Conservation (phyloP, 1,284 basidiomycete species). For the Irpex sp. region DNA sequence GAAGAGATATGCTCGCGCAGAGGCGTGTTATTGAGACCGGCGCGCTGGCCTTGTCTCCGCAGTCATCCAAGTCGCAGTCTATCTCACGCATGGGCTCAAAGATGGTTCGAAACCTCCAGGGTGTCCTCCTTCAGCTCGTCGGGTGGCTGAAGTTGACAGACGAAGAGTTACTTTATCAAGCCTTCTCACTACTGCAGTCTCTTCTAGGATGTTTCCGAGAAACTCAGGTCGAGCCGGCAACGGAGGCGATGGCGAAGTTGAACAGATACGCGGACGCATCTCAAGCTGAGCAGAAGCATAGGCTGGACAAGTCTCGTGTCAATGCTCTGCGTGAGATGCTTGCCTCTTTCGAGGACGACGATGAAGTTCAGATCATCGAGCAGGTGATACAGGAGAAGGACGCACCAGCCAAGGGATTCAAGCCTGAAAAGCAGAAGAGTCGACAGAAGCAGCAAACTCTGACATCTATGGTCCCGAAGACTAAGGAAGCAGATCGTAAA, state of each 20-base stretch:
- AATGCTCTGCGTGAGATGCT: slow-evolving; percentile 56
- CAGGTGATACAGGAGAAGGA: slow-evolving; percentile 15
- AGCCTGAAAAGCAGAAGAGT: background rate
- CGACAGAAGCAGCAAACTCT: background rate
- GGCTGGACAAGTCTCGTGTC: slow-evolving; percentile 56
- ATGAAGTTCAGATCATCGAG: slow-evolving; percentile 40
- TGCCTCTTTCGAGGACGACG: slow-evolving; percentile 49
- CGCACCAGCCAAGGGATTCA: background rate
- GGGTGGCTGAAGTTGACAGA: slow-evolving; percentile 91
- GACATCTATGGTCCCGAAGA: background rate
- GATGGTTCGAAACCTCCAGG: slow-evolving; percentile 78
- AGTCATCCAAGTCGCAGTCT: slow-evolving; percentile 26
- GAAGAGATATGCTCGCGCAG: slow-evolving; percentile 77
- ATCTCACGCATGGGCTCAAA: slow-evolving; percentile 54
- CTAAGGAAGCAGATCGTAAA: slow-evolving; percentile 11
- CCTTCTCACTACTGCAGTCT: slow-evolving; percentile 76
- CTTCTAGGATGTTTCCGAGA: slow-evolving; percentile 69
- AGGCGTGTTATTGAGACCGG: slow-evolving; percentile 77
- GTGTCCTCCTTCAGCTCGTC: slow-evolving; percentile 73
- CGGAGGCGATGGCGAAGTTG: slow-evolving; percentile 51
- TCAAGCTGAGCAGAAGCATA: slow-evolving; percentile 40
- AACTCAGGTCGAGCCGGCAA: slow-evolving; percentile 47
- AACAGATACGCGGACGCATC: slow-evolving; percentile 40
- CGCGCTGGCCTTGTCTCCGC: slow-evolving; percentile 36
- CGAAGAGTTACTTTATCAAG: slow-evolving; percentile 83